Base-by-base conservation (phyloP, 306 rosid genomes). In the Carpinus viminea region DNA sequence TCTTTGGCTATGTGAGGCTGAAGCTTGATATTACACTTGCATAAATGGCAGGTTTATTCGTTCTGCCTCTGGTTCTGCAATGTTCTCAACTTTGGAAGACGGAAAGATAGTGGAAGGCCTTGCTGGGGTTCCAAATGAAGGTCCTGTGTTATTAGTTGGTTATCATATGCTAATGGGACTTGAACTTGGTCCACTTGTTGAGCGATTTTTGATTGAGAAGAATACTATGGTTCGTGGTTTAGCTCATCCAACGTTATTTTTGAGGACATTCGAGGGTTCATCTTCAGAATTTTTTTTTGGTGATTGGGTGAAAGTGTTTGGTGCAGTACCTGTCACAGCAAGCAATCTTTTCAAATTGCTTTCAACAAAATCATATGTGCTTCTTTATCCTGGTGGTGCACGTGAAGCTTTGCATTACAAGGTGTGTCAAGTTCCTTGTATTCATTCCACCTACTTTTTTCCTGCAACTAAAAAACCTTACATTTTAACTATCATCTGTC, bases 331-430 rank as follows among this genome's bases (percentile, higher is more conserved):
- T 70, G 99, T 96, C 47, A 72, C 97, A 28, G 87, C 87, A 31
- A 84, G 79, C 90, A 85, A 87, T 82, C 81, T 96, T 43, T 96
- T 85, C 76, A 96, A 86, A 79, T 79, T 87, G 73, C 90, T 96
- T 54, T 84, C 91, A 43, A 75, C 83, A 52, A 91, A 96, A 61
- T 86, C 96, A 24, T 92, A 93, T 74, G 91, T 90, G 83, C 98
- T 96, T 46, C 89, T 96, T 64, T 96, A 91, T 85, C 99, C 99
- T 2, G 99, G 99, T 57, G 99, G 99, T 70, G 93, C 91, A 2
- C 97, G 98, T 0, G 99, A 96, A 86, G 98, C 98, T 77, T 86
- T 96, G 61, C 99, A 96, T 86, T 74, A 12, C 69, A 93, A 96
- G 99, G 99, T 91, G 74, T 78, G 73, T 80, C 41, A 28, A 78